A percentile compares a stretch with the other conserved stretches of the same genome.
phyloP scores from a whole-genome alignment of 257 asterid genomes.

The Solanum tarijense region DNA sequence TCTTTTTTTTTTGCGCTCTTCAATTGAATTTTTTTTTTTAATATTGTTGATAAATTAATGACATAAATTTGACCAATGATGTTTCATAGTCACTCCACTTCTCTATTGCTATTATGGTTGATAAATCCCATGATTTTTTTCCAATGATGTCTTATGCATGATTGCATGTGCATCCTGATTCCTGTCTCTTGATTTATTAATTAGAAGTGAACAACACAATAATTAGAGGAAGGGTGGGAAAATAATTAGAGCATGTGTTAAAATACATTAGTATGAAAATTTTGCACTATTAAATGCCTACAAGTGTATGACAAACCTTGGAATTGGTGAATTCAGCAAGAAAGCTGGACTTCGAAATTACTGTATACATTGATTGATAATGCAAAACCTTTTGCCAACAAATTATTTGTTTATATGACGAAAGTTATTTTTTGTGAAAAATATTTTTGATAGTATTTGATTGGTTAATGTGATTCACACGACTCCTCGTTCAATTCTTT shows the following conservation, averaged over 20 bases:
- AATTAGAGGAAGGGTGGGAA: neutral
- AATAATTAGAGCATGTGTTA: neutral
- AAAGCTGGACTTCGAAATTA: neutral
- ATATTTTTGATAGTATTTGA: neutral
- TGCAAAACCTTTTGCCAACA: neutral
- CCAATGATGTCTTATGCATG: conserved; percentile 4
- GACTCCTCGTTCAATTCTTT: neutral
- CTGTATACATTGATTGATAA: neutral
- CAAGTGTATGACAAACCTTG: neutral
- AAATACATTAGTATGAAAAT: neutral
- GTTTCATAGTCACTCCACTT: neutral
- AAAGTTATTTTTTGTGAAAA: neutral
- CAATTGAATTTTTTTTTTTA: neutral
- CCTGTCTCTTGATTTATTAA: neutral
- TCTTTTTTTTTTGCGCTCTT: neutral
- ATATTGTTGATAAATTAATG: neutral
- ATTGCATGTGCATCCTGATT: conserved; percentile 4
- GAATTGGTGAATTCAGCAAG: neutral
- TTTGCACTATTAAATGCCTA: neutral
- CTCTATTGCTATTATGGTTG: neutral
- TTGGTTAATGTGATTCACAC: neutral
- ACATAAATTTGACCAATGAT: neutral
- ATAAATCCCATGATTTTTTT: neutral
- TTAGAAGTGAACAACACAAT: neutral
- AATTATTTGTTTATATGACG: neutral